These are phyloP conservation scores for Arthroderma uncinatum DNA, from an alignment of 2,329 filamentous ascomycete genomes.

Conservation along the genomic window DNA sequence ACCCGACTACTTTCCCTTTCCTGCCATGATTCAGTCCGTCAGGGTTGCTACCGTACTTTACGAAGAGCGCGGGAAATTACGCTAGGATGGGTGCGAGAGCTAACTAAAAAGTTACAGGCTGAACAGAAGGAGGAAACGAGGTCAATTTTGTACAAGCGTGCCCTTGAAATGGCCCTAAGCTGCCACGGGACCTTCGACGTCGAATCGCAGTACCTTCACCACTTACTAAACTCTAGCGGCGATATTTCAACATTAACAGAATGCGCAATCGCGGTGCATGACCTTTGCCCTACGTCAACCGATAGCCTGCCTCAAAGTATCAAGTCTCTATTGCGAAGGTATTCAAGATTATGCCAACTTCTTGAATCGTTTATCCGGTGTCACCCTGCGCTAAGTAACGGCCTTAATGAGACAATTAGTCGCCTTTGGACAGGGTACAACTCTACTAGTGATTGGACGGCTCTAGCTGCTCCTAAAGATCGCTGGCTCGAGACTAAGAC, in stretches of 20 bases:
- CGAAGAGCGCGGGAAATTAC: conserved; percentile 24
- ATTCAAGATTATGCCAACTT: conserved; percentile 17
- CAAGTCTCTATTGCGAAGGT: conserved; percentile 17
- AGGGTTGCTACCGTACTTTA: conserved; percentile 25
- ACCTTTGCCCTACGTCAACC: conserved; percentile 17
- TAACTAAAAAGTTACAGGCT: conserved; percentile 23
- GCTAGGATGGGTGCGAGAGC: conserved; percentile 31
- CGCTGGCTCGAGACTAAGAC: conserved; percentile 11
- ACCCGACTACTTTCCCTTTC: conserved; percentile 37
- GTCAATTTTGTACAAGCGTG: conserved; percentile 24
- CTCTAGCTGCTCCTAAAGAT: conserved; percentile 38
- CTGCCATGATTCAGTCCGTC: conserved; percentile 13
- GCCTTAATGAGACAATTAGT: conserved; percentile 13
- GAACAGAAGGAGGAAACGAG: conserved; percentile 21
- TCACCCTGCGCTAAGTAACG: conserved; percentile 13
- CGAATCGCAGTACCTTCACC: conserved; percentile 24
- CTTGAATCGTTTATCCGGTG: conserved; percentile 16
- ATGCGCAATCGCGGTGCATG: conserved; percentile 30
- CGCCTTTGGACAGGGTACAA: conserved; percentile 22
- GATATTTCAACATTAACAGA: conserved; percentile 29
- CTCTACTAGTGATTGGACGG: conserved; percentile 14
- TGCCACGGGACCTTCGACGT: conserved; percentile 39
- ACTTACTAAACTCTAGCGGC: conserved; percentile 18
- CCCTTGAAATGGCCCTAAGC: conserved; percentile 33
- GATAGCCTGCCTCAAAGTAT: conserved; percentile 8